These are phyloP conservation scores for Acanthamoeba culbertsoni DNA, from an alignment of 208 protist species.

Conservation along the genomic window DNA sequence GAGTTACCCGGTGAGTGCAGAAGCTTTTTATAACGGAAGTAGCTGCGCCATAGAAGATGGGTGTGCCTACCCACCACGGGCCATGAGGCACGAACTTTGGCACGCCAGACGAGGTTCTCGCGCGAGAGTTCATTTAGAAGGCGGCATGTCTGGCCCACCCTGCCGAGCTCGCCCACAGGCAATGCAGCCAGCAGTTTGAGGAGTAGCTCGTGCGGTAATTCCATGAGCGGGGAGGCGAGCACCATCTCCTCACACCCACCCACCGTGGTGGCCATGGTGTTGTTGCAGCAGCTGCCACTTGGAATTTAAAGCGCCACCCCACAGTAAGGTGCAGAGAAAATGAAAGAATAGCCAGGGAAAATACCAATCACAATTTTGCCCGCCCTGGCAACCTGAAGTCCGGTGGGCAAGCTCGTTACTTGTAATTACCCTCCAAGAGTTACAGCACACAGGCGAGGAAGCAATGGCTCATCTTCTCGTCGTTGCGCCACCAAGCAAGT, in stretches of 20 bases:
- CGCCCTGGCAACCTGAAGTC: no score
- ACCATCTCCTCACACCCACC: no score
- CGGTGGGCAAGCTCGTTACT: no score
- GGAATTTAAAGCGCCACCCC: no score
- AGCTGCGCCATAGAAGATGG: neutral
- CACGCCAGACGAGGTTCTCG: slow-evolving; percentile 35
- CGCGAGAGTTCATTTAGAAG: neutral
- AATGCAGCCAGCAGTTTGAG: neutral
- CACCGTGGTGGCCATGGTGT: neutral
- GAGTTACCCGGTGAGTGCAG: neutral
- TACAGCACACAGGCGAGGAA: no score
- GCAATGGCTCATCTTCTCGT: no score
- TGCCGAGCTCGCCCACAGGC: neutral
- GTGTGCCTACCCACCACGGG: neutral
- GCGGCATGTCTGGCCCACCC: neutral
- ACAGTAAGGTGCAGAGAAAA: no score
- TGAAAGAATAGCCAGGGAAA: no score
- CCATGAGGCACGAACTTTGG: neutral
- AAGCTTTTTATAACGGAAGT: slow-evolving; percentile 23
- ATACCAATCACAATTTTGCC: no score
- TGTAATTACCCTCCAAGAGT: no score
- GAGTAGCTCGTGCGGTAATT: neutral
- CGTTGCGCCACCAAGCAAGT: no score
- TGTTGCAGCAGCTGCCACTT: no score
- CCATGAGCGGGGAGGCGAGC: neutral